phyloP scores from a whole-genome alignment of 2,329 filamentous ascomycete species.

The Ophiostoma perfectum region DNA sequence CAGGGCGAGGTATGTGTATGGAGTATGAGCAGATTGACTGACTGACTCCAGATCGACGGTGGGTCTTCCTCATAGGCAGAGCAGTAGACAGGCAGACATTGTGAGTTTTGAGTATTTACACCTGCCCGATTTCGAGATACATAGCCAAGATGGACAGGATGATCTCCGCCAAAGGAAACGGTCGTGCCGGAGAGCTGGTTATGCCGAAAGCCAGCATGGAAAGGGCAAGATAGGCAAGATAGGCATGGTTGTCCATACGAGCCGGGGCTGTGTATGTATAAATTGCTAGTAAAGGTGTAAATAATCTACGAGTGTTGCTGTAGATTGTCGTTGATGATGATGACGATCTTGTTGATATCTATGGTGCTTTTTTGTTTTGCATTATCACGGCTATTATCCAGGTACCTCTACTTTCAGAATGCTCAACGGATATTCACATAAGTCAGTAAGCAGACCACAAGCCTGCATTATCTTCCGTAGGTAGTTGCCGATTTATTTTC shows the following conservation, averaged over 20 bases:
- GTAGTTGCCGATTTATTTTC: conserved; percentile 10
- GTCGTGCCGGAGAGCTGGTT: background rate
- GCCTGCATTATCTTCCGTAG: background rate
- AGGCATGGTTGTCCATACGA: background rate
- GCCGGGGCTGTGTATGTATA: background rate
- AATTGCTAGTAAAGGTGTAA: too few relatives aligned
- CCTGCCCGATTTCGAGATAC: background rate
- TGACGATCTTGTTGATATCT: background rate
- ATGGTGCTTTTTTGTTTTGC: background rate
- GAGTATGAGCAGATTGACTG: background rate
- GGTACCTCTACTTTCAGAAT: background rate
- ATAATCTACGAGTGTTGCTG: too few relatives aligned
- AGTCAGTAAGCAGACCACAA: background rate
- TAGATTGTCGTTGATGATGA: too few relatives aligned
- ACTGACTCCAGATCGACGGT: background rate
- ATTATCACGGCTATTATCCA: background rate
- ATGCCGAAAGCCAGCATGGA: background rate
- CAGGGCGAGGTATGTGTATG: background rate
- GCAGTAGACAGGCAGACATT: background rate
- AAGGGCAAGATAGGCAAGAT: background rate
- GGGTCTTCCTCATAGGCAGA: background rate
- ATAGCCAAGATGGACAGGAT: background rate
- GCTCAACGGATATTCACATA: background rate
- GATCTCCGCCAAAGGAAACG: background rate
- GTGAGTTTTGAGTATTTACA: background rate